A percentile compares a stretch with the other conserved stretches of the same genome.
Conservation (phyloP, 1,284 basidiomycete species). For the Ustilago esculenta region DNA sequence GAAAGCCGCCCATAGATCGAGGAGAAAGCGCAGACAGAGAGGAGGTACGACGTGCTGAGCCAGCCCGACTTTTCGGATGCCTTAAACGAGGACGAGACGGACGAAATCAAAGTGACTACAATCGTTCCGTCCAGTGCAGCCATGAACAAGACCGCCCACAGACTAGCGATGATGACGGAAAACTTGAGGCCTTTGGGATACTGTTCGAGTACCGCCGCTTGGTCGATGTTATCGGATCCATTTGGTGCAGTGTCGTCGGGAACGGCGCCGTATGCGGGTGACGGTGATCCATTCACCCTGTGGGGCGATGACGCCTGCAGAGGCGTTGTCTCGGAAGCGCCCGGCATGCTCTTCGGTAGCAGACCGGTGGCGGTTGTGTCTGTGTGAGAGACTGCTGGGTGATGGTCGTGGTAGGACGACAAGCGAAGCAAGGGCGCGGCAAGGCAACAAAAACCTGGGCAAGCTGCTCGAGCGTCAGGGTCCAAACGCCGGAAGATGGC, state of each 20-base stretch:
- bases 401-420: background rate
- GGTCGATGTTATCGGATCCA: constrained; percentile 7
- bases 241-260: background rate
- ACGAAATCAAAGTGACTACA: constrained; percentile 60
- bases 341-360: constrained; percentile 9
- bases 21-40: constrained; percentile 63
- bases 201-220: constrained; percentile 1
- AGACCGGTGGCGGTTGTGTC: too few species aligned
- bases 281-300: background rate
- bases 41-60: constrained; percentile 63
- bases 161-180: constrained; percentile 56
- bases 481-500: constrained; percentile 11
- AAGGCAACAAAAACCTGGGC: background rate
- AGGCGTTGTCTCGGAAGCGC: constrained; percentile 24
- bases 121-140: constrained; percentile 64
- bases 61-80: constrained; percentile 61
- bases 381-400: background rate
- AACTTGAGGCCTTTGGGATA: constrained; percentile 41
- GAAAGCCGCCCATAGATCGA: constrained; percentile 63
- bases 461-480: constrained; percentile 1
- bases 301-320: constrained; percentile 2
- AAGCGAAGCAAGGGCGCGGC: too few species aligned
- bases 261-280: constrained; percentile 10
- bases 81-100: constrained; percentile 63
- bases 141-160: constrained; percentile 64